A percentile compares a stretch with the other conserved stretches of the same genome.
Conservation (phyloP, 352 stramenopile species). For the Chrysophaeum taylorii region DNA sequence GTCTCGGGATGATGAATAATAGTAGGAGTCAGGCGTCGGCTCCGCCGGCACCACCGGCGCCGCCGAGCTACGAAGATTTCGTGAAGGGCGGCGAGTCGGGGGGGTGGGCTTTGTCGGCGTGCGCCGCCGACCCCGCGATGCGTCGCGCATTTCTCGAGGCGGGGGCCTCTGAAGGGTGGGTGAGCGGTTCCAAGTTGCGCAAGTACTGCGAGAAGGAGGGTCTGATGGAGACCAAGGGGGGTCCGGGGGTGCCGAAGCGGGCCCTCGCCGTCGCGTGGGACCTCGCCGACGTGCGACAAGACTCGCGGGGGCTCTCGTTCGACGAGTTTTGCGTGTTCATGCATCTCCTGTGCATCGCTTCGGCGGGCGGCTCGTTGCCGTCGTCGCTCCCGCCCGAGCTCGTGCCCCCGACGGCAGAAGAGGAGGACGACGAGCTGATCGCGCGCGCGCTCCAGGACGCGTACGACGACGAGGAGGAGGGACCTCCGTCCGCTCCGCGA, state of each 20-base stretch:
- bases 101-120: too few species aligned
- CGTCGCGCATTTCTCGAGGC: neutral
- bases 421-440: neutral
- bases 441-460: neutral
- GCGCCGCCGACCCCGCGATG: too few species aligned
- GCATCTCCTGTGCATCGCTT: neutral
- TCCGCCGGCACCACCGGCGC: too few species aligned
- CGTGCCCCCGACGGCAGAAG: neutral
- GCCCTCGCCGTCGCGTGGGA: neutral
- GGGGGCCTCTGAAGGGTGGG: neutral
- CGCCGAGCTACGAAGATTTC: too few species aligned
- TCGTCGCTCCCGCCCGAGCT: neutral
- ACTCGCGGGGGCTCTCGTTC: slow-evolving; percentile 2
- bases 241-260: neutral
- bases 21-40: too few species aligned
- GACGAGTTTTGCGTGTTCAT: slow-evolving; percentile 11
- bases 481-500: too few species aligned
- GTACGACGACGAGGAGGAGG: neutral
- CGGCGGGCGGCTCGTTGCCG: neutral
- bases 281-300: neutral
- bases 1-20: too few species aligned
- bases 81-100: too few species aligned
- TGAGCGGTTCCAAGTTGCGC: neutral
- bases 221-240: neutral
- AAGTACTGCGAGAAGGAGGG: neutral